Evolutionary conservation across 2,329 filamentous ascomycete genomes (phyloP).

Genomic region (Shiraia bambusicola): DNA sequence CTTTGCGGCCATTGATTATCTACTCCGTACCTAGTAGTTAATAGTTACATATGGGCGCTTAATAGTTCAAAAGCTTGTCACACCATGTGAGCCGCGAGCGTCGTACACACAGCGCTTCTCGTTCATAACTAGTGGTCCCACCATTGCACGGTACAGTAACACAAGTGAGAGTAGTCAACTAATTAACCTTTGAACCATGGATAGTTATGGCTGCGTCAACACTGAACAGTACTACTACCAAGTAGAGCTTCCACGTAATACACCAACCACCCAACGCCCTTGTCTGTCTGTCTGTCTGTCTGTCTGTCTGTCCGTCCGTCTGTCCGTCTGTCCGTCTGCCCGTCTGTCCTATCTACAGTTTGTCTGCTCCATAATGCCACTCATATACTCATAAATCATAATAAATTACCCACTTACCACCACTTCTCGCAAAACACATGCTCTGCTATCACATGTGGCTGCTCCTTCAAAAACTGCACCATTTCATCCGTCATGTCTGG

Average conservation of each 20-base stretch:
- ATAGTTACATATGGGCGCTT: background rate
- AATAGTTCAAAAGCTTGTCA: background rate
- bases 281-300: too few relatives aligned
- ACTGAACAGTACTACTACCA: constrained; percentile 6
- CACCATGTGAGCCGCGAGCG: constrained; percentile 24
- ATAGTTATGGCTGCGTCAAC: constrained; percentile 5
- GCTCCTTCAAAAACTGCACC: constrained; percentile 43
- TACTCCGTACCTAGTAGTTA: constrained; percentile 7
- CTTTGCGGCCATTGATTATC: constrained; percentile 2
- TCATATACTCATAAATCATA: too few relatives aligned
- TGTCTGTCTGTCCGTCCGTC: too few relatives aligned
- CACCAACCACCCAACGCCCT: too few relatives aligned
- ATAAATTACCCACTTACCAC: constrained; percentile 51
- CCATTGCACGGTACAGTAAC: too few relatives aligned
- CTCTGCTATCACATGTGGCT: constrained; percentile 42
- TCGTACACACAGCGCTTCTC: constrained; percentile 23
- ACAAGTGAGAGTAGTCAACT: too few relatives aligned
- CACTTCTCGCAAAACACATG: constrained; percentile 54
- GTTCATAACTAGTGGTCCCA: background rate
- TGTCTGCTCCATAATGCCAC: too few relatives aligned
- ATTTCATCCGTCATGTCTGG: constrained; percentile 52
- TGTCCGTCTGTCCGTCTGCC: too few relatives aligned
- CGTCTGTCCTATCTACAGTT: too few relatives aligned
- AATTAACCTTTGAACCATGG: too few relatives aligned
- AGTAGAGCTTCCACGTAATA: too few relatives aligned